Evolutionary conservation across 768 basidiomycete species (phyloP), one percentile per base, ranked within the genome.

Genomic region (Tephrocybe sp.): DNA sequence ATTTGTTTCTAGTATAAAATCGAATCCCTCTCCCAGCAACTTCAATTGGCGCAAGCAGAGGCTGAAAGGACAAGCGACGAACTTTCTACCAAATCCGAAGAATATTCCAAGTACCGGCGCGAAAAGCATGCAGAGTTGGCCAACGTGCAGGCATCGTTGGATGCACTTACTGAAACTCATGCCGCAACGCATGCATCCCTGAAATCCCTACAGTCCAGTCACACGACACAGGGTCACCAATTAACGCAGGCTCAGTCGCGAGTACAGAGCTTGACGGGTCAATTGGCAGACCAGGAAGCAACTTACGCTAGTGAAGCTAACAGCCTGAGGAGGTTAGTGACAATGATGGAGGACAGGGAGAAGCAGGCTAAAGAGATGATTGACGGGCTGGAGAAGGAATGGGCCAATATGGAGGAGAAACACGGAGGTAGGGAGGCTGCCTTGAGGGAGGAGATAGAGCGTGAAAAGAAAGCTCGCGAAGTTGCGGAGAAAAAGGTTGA

Each of bases 291-390:
- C 59, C 87, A 91, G 59, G 92, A 96, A 59, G 83, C 86, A 1
- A 84, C 83, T 1, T 95, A 91, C 64, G 77, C 86, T 0, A 80
- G 77, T 51, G 94, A 98, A 64, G 83, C 85, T 2, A 82, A 78
- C 35, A 81, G 83, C 11, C 69, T 94, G 57, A 80, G 82, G 51
- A 78, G 92, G 26, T 74, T 97, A 14, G 85, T 94, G 10, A 71
- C 78, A 6, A 81, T 94, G 74, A 85, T 97, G 76, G 92, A 98
- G 65, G 87, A 87, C 50, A 79, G 94, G 33, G 92, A 94, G 64
- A 83, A 84, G 46, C 88, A 94, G 55, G 82, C 90, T 17, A 89
- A 91, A 70, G 77, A 80, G 17, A 82, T 92, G 47, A 85, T 98
- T 0, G 86, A 92, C 19, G 76, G 76, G 34, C 82, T 98, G 49